Evolutionary conservation across 495 filamentous ascomycete genomes (phyloP), one percentile per base, ranked within the genome.

Genomic region (Hyaloscypha hepaticicola): DNA sequence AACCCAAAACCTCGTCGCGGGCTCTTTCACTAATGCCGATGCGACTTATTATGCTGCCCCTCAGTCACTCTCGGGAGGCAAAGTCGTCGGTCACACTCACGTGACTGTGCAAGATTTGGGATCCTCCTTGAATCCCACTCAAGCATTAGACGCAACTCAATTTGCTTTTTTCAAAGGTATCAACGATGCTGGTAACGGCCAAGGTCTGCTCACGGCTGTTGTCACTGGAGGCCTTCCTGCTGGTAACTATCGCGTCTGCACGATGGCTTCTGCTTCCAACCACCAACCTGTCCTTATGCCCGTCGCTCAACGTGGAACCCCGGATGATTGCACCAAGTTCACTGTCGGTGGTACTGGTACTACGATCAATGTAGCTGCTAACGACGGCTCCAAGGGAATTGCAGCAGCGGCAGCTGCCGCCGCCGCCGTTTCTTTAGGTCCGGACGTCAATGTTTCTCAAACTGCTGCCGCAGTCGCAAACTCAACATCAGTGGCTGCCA

Each of bases 101-200:
- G 81, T 91, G 57, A 90, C 88, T 7, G 76, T 90, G 56, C 88
- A 91, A 73, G 77, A 84, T 61, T 66, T 88, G 31, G 83, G 83
- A 49, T 74, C 76, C 72, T 74, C 69, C 55, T 69, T 82, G 63
- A 83, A 77, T 72, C 84, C 80, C 27, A 78, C 71, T 14, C 69
- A 71, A 22, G 83, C 86, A 49, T 80, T 86, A 0, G 81, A 87
- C 58, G 73, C 87, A 45, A 76, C 69, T n/a, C 75, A 74, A 57
- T 90, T 91, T 65, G 85, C 76, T 60, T 89, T 90, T 78, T 91
- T 91, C 82, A 89, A 90, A 77, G 88, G 89, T 67, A 86, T 91
- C 77, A 90, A 91, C 72, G 88, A 90, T 70, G 80, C 73, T 58
- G 88, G 87, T 53, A 79, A 91, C 69, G 87, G 88, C 34, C 69